Evolutionary conservation across 23 red algal species (phyloP).

Genomic region (Gracilaria vermiculophylla): DNA sequence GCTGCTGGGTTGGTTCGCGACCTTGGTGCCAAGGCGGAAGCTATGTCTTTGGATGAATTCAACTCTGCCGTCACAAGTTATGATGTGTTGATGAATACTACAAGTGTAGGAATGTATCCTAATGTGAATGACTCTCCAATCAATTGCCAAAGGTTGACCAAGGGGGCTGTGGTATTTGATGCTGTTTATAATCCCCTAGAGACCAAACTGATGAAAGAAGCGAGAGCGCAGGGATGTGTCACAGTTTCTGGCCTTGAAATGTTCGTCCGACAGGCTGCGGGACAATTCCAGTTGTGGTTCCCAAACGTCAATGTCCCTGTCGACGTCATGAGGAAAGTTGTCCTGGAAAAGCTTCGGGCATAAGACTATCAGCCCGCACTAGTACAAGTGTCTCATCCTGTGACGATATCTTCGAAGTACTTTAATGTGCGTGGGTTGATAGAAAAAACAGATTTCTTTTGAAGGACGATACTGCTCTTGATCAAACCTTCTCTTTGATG

Average conservation of each 20-base stretch:
- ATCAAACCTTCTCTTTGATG: no score
- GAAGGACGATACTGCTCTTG: no score
- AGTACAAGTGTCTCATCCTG: not conserved
- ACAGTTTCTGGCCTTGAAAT: constrained; percentile 91
- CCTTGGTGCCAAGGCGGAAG: constrained; percentile 28
- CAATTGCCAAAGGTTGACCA: not conserved
- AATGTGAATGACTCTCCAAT: constrained; percentile 63
- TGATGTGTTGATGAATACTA: constrained; percentile 95
- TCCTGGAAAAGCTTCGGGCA: constrained; percentile 30
- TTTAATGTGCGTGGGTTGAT: no score
- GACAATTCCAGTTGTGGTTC: constrained; percentile 87
- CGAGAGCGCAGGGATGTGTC: constrained; percentile 50
- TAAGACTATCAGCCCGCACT: not conserved
- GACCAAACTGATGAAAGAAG: constrained; percentile 79
- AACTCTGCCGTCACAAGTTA: not conserved
- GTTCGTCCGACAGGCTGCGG: constrained; percentile 95
- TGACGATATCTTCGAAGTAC: no score
- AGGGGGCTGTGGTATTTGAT: constrained; percentile 83
- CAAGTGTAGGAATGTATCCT: constrained; percentile 91
- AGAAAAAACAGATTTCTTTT: no score
- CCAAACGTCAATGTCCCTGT: constrained; percentile 38
- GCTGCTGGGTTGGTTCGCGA: constrained; percentile 57
- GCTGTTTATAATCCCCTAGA: constrained; percentile 91
- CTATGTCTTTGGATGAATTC: constrained; percentile 40
- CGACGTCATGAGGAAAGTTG: constrained; percentile 75